Base-by-base conservation (phyloP, 169 alveolate genomes). In the Plasmodium ovale region DNA sequence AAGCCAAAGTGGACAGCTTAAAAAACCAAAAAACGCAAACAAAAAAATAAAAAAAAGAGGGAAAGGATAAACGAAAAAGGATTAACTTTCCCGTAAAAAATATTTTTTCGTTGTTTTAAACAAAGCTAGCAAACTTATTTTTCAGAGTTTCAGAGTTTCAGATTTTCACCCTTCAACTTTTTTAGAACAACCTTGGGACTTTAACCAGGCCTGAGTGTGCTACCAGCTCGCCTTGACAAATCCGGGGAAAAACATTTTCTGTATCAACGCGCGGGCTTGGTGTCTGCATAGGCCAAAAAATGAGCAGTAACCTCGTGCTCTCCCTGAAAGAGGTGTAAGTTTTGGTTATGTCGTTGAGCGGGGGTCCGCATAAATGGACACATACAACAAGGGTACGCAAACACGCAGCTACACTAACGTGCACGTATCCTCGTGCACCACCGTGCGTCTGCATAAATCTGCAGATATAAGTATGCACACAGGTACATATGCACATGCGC, bases 141-240 rank as follows among this genome's bases (percentile, higher is more conserved):
- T n/a, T n/a, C n/a, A n/a, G n/a, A n/a, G n/a, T n/a, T n/a, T n/a
- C n/a, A n/a, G n/a, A n/a, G n/a, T n/a, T n/a, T n/a, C n/a, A n/a
- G n/a, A n/a, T n/a, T n/a, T n/a, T n/a, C n/a, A n/a, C n/a, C n/a
- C n/a, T n/a, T n/a, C n/a, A n/a, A n/a, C n/a, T n/a, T n/a, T n/a
- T n/a, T n/a, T n/a, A n/a, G n/a, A n/a, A n/a, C n/a, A n/a, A n/a
- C n/a, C n/a, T n/a, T n/a, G n/a, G n/a, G n/a, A n/a, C n/a, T n/a
- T n/a, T n/a, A n/a, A n/a, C n/a, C n/a, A n/a, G n/a, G n/a, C n/a
- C n/a, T n/a, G n/a, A n/a, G n/a, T n/a, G n/a, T 21, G 33, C 77
- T 87, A 93, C 96, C 96, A 93, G 70, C 91, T 92, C 19, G 96
- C 96, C 27, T 87, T 64, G 16, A 49, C 92, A 51, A 93, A 87